Evolutionary conservation across 2,329 filamentous ascomycete species (phyloP).

Genomic region (Escovopsis sp.): DNA sequence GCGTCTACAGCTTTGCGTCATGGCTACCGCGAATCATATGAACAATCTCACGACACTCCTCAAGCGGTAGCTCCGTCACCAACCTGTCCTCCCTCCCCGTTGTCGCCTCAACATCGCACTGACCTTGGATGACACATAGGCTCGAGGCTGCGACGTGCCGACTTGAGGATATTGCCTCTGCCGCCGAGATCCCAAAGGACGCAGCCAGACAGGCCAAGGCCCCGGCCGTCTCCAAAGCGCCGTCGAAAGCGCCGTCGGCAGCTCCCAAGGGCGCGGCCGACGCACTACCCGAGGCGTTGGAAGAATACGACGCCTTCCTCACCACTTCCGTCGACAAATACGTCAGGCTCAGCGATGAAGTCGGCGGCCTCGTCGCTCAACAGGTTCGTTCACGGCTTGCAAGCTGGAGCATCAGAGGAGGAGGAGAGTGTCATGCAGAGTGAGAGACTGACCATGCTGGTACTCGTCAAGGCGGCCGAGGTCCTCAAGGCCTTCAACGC

Average conservation of each 20-base stretch:
- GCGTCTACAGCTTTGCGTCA: not conserved
- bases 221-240: slow-evolving; percentile 17
- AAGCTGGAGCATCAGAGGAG: not conserved
- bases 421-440: not conserved
- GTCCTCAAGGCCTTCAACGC: slow-evolving; percentile 58
- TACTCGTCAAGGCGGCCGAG: slow-evolving; percentile 28
- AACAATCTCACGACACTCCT: slow-evolving; percentile 94
- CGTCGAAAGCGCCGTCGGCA: slow-evolving; percentile 24
- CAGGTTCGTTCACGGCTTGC: slow-evolving; percentile 41
- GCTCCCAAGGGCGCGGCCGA: slow-evolving; percentile 30
- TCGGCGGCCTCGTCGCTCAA: slow-evolving; percentile 65
- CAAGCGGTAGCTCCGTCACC: slow-evolving; percentile 57
- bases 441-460: not conserved
- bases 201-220: slow-evolving; percentile 29
- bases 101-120: slow-evolving; percentile 19
- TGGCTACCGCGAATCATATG: slow-evolving; percentile 73
- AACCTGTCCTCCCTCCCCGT: not conserved
- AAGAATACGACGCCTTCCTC: slow-evolving; percentile 76
- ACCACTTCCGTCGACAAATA: slow-evolving; percentile 61
- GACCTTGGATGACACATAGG: slow-evolving; percentile 39
- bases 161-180: slow-evolving; percentile 87
- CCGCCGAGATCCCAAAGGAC: slow-evolving; percentile 45
- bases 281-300: slow-evolving; percentile 58
- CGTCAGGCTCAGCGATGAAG: slow-evolving; percentile 58
- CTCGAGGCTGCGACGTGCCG: slow-evolving; percentile 94